phyloP scores from a whole-genome alignment of 164 flowering plant species.

The Nymphaea thermarum region DNA sequence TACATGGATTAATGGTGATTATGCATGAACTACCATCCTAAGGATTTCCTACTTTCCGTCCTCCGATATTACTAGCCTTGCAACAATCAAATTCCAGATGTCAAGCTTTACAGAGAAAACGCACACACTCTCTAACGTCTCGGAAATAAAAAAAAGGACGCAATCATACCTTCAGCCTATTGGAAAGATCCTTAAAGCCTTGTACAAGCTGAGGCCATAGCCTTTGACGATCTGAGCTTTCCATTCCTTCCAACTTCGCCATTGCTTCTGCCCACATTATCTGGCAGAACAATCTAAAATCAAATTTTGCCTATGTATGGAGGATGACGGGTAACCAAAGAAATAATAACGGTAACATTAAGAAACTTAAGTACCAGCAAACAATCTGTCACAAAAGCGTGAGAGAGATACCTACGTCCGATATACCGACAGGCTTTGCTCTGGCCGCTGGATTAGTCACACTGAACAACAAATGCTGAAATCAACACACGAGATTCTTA shows the following conservation, averaged over 20 bases:
- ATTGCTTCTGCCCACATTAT: slow-evolving; percentile 99
- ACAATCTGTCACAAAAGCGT: neutral
- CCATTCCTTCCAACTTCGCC: slow-evolving; percentile 95
- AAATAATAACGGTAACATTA: neutral
- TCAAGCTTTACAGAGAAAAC: neutral
- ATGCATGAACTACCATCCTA: too few species aligned
- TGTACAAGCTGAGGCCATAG: slow-evolving; percentile 97
- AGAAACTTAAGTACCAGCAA: neutral
- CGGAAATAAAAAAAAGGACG: neutral
- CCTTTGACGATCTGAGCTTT: slow-evolving; percentile 66
- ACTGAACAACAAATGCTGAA: slow-evolving; percentile 89
- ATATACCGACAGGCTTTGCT: slow-evolving; percentile 81
- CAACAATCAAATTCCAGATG: neutral
- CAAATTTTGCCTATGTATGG: too few species aligned
- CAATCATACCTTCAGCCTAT: slow-evolving; percentile 64
- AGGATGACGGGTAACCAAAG: neutral
- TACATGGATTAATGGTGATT: too few species aligned
- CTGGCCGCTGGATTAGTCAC: slow-evolving; percentile 76
- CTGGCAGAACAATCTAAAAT: slow-evolving; percentile 36
- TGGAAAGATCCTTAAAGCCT: slow-evolving; percentile 92
- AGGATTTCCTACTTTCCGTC: too few species aligned
- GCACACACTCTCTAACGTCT: neutral
- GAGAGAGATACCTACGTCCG: slow-evolving; percentile 68
- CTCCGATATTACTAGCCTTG: too few species aligned
- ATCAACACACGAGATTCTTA: slow-evolving; percentile 7